Percentiles rank a stretch among this genome's conserved stretches.
Evolutionary conservation across 495 filamentous ascomycete species (phyloP).

Genomic region (Jackrogersella minutella): DNA sequence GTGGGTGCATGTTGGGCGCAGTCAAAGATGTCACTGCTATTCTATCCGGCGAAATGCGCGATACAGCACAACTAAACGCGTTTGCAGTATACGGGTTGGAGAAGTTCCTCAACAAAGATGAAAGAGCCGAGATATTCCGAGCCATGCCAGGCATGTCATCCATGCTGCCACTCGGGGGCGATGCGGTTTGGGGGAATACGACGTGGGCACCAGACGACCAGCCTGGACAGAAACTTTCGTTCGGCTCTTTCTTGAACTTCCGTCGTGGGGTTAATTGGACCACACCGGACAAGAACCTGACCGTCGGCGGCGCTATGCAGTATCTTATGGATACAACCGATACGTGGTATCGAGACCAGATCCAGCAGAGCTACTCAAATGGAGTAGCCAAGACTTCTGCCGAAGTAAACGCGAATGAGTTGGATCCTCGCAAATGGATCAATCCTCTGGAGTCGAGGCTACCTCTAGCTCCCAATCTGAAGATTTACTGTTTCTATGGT

Average conservation of each 20-base stretch:
- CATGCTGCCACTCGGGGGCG: constrained; percentile 96
- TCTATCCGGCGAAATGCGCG: constrained; percentile 95
- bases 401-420: constrained; percentile 88
- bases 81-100: constrained; percentile 97
- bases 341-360: constrained; percentile 80
- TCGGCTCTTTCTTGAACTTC: constrained; percentile 87
- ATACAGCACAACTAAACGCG: constrained; percentile 96
- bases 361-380: constrained; percentile 80
- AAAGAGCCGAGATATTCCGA: constrained; percentile 92
- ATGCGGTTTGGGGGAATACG: constrained; percentile 91
- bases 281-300: constrained; percentile 73
- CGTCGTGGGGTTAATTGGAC: constrained; percentile 65
- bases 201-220: constrained; percentile 90
- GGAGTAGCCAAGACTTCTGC: constrained; percentile 82
- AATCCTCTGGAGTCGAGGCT: constrained; percentile 93
- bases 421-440: constrained; percentile 84
- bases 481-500: constrained; percentile 98
- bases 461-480: constrained; percentile 86
- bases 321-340: constrained; percentile 83
- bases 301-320: constrained; percentile 74
- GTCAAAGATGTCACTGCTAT: constrained; percentile 91
- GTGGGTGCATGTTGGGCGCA: constrained; percentile 96
- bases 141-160: constrained; percentile 96
- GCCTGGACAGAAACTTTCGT: constrained; percentile 73
- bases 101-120: constrained; percentile 88